These are phyloP conservation scores for Nicotiana benthamiana DNA, from an alignment of 257 asterid genomes.

Conservation along the genomic window DNA sequence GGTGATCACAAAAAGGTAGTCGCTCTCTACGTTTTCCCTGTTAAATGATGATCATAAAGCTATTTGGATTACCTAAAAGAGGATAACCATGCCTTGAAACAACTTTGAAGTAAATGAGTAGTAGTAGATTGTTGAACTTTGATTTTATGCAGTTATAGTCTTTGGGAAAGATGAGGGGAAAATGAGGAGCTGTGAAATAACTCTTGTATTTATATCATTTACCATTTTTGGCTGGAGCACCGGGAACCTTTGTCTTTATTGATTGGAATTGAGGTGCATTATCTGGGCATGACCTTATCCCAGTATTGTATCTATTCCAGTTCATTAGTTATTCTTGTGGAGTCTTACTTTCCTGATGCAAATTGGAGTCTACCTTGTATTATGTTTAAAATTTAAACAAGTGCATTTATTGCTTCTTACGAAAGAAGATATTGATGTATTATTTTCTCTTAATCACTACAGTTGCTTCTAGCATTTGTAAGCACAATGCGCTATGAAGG, in stretches of 20 bases:
- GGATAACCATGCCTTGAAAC: neutral
- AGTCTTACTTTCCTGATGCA: neutral
- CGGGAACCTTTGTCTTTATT: neutral
- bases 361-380: neutral
- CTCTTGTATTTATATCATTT: neutral
- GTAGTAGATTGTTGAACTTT: neutral
- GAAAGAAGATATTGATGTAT: neutral
- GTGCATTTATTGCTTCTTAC: neutral
- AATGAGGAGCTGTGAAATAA: neutral
- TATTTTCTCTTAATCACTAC: conserved; percentile 12
- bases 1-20: conserved; percentile 82
- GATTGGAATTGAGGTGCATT: neutral
- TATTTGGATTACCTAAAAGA: neutral
- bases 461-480: conserved; percentile 72
- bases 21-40: neutral
- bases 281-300: neutral
- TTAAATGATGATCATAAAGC: neutral
- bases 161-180: neutral
- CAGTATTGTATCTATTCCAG: neutral
- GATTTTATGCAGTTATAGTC: neutral
- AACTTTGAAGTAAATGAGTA: neutral
- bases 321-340: neutral
- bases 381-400: neutral
- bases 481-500: conserved; percentile 67
- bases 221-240: neutral